Evolutionary conservation across 2,329 filamentous ascomycete genomes (phyloP), one percentile per base, ranked within the genome.

Genomic region (Hypoxylon sp.): DNA sequence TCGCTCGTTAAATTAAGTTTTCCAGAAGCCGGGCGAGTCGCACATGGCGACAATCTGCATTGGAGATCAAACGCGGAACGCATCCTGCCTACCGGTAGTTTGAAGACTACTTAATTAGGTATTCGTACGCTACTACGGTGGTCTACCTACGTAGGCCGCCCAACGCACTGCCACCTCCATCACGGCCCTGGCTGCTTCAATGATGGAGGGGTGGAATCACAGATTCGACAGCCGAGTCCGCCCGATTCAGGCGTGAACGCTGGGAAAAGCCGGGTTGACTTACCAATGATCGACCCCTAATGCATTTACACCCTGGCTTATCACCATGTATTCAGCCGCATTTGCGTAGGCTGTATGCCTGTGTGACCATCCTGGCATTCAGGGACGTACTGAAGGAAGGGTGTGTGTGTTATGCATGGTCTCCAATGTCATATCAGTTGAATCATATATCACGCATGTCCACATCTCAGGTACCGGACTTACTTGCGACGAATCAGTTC

Each of bases 241-340:
- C 65, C 67, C 67, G 69, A 70, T 61, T 56, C 57, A 65, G 60
- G 61, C 42, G 48, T 36, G 16, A 40, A 42, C 20, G 24, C 63
- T 70, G 67, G 69, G 57, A 67, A 65, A 61, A 64, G 57, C 67
- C 67, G 69, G 64, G 69, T 69, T 45, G 53, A 46, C 56, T 61
- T 69, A 68, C 69, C 64, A 66, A 69, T 71, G 69, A 71, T 71
- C 69, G 59, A 66, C 69, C 61, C 61, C 69, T 69, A 68, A 71
- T 71, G 69, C 69, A 69, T 65, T 62, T 33, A 12, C 28, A 61
- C 48, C 55, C 63, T 26, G 51, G 38, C 58, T 61, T 64, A 54
- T 66, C 60, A 64, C 62, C 40, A 63, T 52, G 51, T 52, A 54
- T 71, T 71, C 64, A 71, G 70, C 70, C 70, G 68, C 70, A 71